Evolutionary conservation across 2,329 filamentous ascomycete species (phyloP).

Genomic region (Ophiocordyceps robertsii): DNA sequence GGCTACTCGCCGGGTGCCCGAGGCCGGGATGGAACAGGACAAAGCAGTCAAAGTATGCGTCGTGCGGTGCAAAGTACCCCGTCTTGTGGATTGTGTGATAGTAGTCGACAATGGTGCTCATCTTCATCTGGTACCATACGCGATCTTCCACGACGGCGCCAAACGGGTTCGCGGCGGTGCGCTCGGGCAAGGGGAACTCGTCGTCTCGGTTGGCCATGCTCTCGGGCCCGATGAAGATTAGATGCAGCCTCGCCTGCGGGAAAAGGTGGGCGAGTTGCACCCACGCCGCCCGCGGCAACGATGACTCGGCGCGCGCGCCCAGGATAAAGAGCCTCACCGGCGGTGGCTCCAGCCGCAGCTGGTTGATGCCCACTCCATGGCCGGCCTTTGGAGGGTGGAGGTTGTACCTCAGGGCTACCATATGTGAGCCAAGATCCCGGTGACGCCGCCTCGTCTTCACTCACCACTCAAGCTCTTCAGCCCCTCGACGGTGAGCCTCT

Average conservation of each 20-base stretch:
- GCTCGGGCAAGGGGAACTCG: constrained; percentile 81
- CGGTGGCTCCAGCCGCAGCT: constrained; percentile 70
- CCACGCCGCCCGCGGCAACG: constrained; percentile 87
- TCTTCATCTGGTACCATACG: constrained; percentile 80
- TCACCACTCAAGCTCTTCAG: constrained; percentile 86
- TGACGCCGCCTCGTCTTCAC: constrained; percentile 16
- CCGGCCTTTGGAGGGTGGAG: constrained; percentile 78
- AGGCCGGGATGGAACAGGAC: constrained; percentile 94
- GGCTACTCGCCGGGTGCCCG: constrained; percentile 81
- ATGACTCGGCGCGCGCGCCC: constrained; percentile 93
- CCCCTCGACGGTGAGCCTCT: constrained; percentile 73
- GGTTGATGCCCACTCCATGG: constrained; percentile 59
- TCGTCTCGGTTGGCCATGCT: constrained; percentile 88
- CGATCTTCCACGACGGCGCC: constrained; percentile 90
- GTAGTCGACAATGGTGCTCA: constrained; percentile 95
- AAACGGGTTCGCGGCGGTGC: constrained; percentile 78
- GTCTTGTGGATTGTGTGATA: constrained; percentile 93
- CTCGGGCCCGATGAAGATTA: constrained; percentile 92
- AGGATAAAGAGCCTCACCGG: constrained; percentile 87
- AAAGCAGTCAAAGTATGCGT: constrained; percentile 97
- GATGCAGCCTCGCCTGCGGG: constrained; percentile 76
- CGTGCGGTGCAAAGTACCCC: constrained; percentile 82
- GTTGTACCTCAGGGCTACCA: constrained; percentile 73
- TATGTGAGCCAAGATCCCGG: background rate
- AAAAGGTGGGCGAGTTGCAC: constrained; percentile 89